These are phyloP conservation scores for Phytopythium boreale DNA, from an alignment of 352 stramenopile genomes.

Conservation along the genomic window DNA sequence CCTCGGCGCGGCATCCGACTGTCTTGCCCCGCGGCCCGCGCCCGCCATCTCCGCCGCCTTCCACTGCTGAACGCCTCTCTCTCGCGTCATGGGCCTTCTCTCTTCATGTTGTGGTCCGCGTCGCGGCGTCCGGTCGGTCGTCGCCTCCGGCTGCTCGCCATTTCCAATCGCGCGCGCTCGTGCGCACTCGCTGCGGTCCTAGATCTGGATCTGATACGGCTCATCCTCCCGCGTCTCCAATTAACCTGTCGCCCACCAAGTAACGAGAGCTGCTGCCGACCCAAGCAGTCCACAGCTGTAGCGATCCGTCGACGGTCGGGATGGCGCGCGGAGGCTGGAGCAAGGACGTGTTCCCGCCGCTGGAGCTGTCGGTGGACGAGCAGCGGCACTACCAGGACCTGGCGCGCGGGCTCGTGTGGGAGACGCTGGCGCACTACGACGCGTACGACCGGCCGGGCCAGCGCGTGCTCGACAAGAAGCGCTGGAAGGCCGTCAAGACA, in stretches of 20 bases:
- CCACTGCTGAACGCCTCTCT: no score
- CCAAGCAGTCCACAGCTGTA: no score
- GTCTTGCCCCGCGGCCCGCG: not conserved
- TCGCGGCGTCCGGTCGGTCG: not conserved
- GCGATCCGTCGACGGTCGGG: not conserved
- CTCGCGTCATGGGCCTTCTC: not conserved
- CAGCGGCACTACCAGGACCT: slow-evolving; percentile 21
- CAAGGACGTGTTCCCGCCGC: slow-evolving; percentile 28
- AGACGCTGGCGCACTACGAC: slow-evolving; percentile 32
- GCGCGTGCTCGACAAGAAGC: slow-evolving; percentile 22
- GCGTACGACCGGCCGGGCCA: slow-evolving; percentile 16
- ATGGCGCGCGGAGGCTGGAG: slow-evolving; percentile 13
- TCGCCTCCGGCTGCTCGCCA: not conserved
- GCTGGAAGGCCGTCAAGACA: slow-evolving; percentile 43
- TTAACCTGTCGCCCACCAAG: not conserved
- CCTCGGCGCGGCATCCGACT: not conserved
- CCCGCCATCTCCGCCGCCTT: not conserved
- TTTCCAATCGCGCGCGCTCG: slow-evolving; percentile 4
- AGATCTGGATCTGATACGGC: slow-evolving; percentile 1
- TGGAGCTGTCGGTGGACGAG: slow-evolving; percentile 24
- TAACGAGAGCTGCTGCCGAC: not conserved
- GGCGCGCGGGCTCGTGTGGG: slow-evolving; percentile 23
- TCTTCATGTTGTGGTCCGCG: no score
- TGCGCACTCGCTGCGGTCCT: not conserved
- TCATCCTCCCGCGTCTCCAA: not conserved